phyloP scores from a whole-genome alignment of 2,329 filamentous ascomycete species.

The Waltergamsia citrina region DNA sequence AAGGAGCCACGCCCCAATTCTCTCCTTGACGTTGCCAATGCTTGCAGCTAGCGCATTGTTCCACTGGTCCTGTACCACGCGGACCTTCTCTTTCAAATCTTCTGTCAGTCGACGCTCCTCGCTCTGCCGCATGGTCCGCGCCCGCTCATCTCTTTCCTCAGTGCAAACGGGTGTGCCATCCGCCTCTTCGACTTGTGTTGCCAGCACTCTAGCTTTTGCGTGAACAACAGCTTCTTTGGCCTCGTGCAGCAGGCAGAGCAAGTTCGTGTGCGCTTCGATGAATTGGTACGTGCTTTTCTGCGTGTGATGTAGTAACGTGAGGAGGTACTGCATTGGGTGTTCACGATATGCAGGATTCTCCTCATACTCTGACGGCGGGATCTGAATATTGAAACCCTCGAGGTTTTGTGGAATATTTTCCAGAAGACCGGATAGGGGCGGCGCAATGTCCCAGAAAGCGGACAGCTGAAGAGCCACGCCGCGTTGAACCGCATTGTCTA shows the following conservation, averaged over 20 bases:
- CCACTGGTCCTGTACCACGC: slow-evolving; percentile 88
- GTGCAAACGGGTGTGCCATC: slow-evolving; percentile 19
- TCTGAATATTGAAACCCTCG: slow-evolving; percentile 58
- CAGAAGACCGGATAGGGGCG: slow-evolving; percentile 65
- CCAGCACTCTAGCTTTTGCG: slow-evolving; percentile 57
- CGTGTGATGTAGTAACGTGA: slow-evolving; percentile 73
- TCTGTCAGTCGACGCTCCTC: slow-evolving; percentile 67
- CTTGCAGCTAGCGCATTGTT: slow-evolving; percentile 72
- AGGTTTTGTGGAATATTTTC: slow-evolving; percentile 64
- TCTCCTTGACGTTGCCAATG: slow-evolving; percentile 62
- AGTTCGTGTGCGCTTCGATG: slow-evolving; percentile 87
- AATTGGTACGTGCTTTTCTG: slow-evolving; percentile 95
- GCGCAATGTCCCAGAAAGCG: slow-evolving; percentile 97
- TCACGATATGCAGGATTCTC: slow-evolving; percentile 77
- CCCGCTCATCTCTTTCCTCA: slow-evolving; percentile 26
- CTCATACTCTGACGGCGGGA: slow-evolving; percentile 68
- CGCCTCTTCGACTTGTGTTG: slow-evolving; percentile 47
- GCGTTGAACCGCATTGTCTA: slow-evolving; percentile 76
- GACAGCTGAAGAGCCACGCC: slow-evolving; percentile 88
- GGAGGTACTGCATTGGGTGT: slow-evolving; percentile 85
- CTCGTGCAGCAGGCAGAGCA: slow-evolving; percentile 83
- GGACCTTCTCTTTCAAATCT: slow-evolving; percentile 89
- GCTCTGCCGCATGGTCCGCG: slow-evolving; percentile 48
- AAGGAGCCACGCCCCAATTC: slow-evolving; percentile 64
- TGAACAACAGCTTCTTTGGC: slow-evolving; percentile 71